Evolutionary conservation across 768 basidiomycete genomes (phyloP), one percentile per base, ranked within the genome.

Genomic region (Sistotremastrum suecicum): DNA sequence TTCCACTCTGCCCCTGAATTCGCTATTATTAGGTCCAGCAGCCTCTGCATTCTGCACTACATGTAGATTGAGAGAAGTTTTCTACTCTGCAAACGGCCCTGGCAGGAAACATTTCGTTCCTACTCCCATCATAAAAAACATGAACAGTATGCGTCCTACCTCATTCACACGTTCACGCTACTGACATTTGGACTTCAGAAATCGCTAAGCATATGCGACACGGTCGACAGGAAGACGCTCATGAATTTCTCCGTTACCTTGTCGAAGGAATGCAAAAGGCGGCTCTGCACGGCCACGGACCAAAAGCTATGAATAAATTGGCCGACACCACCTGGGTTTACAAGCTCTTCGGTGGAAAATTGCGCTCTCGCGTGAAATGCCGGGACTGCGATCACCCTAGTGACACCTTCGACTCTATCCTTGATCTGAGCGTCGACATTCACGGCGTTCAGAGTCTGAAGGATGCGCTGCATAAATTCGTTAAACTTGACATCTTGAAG

Each of bases 201-300:
- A 91, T 98, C 48, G 91, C 91, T 10, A 91, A 90, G 60, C 80
- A 87, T 55, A 79, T 97, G 77, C 77, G 81, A 37, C 75, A 66
- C 62, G 90, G 88, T n/a, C 68, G 89, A 53, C 95, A 99, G 60
- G 95, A 99, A 58, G 95, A 99, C 60, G 80, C 95, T 6, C 95
- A 99, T 58, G 95, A 99, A 62, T 98, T 98, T 58, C 77, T 99
- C 42, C 80, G 95, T 33, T 95, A 92, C 61, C 80, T 82, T 12
- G 79, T 97, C 32, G 95, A 99, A 56, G 83, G 81, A 30, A 63
- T 98, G 44, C 95, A 98, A 62, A 84, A 80, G 56, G 75, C 83
- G 5, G 86, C 83, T 58, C 66, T 92, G 47, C 73, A 74, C 41
- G 85, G 81, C 11, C 61, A 75, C 45, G 68, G 81, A 51, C 71